phyloP scores from a whole-genome alignment of 78 protist genomes.

The Thecamonas trahens region DNA sequence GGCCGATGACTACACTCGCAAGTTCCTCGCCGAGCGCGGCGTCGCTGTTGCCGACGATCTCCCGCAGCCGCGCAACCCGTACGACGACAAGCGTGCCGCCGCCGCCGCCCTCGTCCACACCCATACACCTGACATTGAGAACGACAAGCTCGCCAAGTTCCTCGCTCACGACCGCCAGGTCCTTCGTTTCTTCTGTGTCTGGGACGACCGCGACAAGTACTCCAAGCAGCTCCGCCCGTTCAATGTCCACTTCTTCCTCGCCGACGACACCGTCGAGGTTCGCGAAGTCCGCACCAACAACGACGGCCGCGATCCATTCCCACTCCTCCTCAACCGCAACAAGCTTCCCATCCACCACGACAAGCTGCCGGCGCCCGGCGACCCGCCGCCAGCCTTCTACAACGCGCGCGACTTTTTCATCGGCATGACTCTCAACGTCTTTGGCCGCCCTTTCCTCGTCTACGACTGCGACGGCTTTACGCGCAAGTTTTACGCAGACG shows the following conservation, averaged over 20 bases:
- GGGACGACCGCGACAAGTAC: constrained; percentile 39
- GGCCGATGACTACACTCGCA: constrained; percentile 47
- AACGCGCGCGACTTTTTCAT: constrained; percentile 4
- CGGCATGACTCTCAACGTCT: constrained; percentile 9
- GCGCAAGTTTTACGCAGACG: constrained; percentile 1
- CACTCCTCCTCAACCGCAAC: constrained; percentile 29
- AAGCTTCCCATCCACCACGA: neutral
- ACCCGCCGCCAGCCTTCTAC: neutral
- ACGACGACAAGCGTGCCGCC: neutral
- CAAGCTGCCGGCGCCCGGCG: neutral
- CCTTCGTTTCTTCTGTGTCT: constrained; percentile 18
- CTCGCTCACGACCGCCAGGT: constrained; percentile 12
- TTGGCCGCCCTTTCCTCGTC: constrained; percentile 13
- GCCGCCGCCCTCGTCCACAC: neutral
- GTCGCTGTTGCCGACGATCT: neutral
- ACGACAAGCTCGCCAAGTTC: constrained; percentile 19
- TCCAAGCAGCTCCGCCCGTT: constrained; percentile 13
- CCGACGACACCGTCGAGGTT: constrained; percentile 49
- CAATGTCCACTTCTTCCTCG: constrained; percentile 21
- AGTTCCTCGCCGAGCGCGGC: neutral
- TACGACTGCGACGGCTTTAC: constrained; percentile 40
- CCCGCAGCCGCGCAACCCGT: neutral
- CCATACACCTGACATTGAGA: neutral
- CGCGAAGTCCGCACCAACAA: constrained; percentile 29
- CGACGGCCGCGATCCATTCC: constrained; percentile 59